Evolutionary conservation across 2,329 filamentous ascomycete species (phyloP).

Genomic region (Fusarium chuoi): DNA sequence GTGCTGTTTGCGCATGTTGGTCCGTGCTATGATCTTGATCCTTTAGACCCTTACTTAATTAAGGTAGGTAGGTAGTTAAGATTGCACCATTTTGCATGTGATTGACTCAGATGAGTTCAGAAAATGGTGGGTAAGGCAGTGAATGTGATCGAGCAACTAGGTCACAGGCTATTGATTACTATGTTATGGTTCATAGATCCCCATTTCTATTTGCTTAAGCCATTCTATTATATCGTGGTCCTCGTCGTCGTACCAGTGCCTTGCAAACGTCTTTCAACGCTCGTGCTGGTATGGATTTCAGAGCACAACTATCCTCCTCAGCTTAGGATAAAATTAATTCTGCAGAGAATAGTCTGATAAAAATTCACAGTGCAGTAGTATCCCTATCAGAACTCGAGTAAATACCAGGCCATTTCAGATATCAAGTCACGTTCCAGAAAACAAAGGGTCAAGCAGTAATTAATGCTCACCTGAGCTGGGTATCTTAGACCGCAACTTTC

Average conservation of each 20-base stretch:
- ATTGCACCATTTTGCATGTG: constrained; percentile 20
- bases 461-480: constrained; percentile 3
- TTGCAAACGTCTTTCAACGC: not conserved
- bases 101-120: not conserved
- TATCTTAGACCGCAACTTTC: constrained; percentile 30
- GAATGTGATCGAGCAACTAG: not conserved
- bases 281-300: not conserved
- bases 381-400: not conserved
- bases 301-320: not conserved
- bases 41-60: not conserved
- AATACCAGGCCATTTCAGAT: not conserved
- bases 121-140: no score
- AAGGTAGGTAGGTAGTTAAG: not conserved
- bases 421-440: not conserved
- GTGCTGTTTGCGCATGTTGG: not conserved
- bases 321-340: not conserved
- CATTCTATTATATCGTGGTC: no score
- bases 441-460: not conserved
- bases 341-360: not conserved
- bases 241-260: not conserved
- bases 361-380: not conserved
- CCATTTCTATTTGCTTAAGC: not conserved
- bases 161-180: not conserved
- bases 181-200: not conserved
- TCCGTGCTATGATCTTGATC: not conserved